A percentile compares a stretch with the other conserved stretches of the same genome.
Evolutionary conservation across 345 rosid genomes (phyloP).

Genomic region (Citrus mangshanensis): DNA sequence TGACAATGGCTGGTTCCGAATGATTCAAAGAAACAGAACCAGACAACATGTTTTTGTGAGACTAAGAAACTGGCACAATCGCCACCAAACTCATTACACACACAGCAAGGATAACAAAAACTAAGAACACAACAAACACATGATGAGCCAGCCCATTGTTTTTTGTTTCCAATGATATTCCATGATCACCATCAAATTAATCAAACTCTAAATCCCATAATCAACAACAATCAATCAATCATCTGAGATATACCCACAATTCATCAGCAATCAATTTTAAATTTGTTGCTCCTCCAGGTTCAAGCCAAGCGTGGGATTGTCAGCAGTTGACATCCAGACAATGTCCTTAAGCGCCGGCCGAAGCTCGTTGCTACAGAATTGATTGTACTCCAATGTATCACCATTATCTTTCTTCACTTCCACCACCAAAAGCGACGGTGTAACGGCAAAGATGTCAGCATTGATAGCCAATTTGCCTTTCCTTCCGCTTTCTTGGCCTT

Average conservation of each 20-base stretch:
- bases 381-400: conserved; percentile 83
- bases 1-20: neutral
- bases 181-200: neutral
- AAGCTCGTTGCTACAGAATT: conserved; percentile 77
- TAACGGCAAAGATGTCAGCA: conserved; percentile 73
- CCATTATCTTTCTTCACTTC: conserved; percentile 92
- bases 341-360: conserved; percentile 93
- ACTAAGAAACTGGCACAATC: neutral
- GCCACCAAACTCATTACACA: neutral
- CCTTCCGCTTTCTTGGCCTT: conserved; percentile 76
- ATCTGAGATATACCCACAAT: neutral
- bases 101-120: neutral
- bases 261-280: neutral
- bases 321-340: conserved; percentile 56
- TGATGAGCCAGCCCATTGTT: neutral
- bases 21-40: too few species aligned
- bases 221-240: neutral
- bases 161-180: neutral
- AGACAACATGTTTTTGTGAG: too few species aligned
- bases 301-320: conserved; percentile 45
- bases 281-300: neutral
- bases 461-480: conserved; percentile 78
- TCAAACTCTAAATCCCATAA: neutral
- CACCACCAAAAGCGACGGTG: conserved; percentile 73
- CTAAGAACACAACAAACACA: neutral